Evolutionary conservation across 1,284 basidiomycete species (phyloP).

Genomic region (Phlebopus sp.): DNA sequence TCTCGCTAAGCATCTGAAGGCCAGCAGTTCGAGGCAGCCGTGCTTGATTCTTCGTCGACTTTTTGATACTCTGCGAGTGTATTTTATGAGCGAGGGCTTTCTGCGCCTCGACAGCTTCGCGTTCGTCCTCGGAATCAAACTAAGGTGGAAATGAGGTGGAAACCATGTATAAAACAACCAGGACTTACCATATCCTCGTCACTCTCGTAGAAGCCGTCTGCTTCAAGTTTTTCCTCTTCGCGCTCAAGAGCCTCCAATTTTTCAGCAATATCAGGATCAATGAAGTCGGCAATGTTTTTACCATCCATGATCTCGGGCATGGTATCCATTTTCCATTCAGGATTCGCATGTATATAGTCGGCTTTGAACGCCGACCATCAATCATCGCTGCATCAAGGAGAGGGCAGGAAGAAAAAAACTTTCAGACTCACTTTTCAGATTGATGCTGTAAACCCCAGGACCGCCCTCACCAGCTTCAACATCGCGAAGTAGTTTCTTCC

Average conservation of each 20-base stretch:
- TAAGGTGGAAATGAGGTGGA: slow-evolving; percentile 30
- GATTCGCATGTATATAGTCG: slow-evolving; percentile 87
- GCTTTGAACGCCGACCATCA: slow-evolving; percentile 45
- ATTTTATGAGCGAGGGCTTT: slow-evolving; percentile 72
- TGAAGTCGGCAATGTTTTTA: slow-evolving; percentile 99
- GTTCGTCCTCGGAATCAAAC: slow-evolving; percentile 92
- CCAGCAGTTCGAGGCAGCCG: slow-evolving; percentile 85
- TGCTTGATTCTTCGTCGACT: slow-evolving; percentile 83
- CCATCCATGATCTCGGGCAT: slow-evolving; percentile 98
- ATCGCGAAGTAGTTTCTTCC: slow-evolving; percentile 72
- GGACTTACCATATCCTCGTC: slow-evolving; percentile 77
- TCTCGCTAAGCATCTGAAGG: slow-evolving; percentile 83
- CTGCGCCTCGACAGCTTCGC: slow-evolving; percentile 70
- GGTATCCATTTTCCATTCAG: slow-evolving; percentile 94
- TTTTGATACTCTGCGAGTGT: slow-evolving; percentile 78
- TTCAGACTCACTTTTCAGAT: slow-evolving; percentile 69
- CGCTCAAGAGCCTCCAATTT: slow-evolving; percentile 96
- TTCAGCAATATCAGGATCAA: slow-evolving; percentile 97
- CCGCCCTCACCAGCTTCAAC: slow-evolving; percentile 82
- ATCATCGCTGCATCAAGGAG: neutral
- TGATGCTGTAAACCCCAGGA: slow-evolving; percentile 87
- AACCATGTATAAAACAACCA: neutral
- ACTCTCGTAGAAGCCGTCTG: slow-evolving; percentile 92
- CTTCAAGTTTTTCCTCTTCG: slow-evolving; percentile 92
- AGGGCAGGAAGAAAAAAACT: no score